Conservation (phyloP, 2,329 filamentous ascomycete species). For the Pseudocercospora eumusae region DNA sequence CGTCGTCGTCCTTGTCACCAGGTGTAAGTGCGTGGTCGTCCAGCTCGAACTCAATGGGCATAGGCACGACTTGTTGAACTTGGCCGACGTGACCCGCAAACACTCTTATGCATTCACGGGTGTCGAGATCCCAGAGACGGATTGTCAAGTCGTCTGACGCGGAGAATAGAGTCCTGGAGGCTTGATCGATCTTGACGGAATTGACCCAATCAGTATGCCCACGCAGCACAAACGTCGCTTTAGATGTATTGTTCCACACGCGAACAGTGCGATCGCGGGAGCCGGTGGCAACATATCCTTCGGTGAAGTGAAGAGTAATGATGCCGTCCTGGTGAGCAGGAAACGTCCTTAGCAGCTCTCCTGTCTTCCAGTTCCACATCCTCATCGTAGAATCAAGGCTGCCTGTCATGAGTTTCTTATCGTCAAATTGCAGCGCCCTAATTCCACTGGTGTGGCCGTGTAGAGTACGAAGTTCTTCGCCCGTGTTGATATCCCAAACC, state of each 20-base stretch:
- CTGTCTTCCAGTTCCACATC: slow-evolving; percentile 96
- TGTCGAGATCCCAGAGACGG: slow-evolving; percentile 90
- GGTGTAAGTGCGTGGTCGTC: slow-evolving; percentile 63
- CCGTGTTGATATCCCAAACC: slow-evolving; percentile 91
- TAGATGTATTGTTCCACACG: slow-evolving; percentile 73
- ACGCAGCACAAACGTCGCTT: slow-evolving; percentile 74
- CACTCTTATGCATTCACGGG: slow-evolving; percentile 69
- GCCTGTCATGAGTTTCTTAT: slow-evolving; percentile 85
- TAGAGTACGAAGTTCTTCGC: slow-evolving; percentile 81
- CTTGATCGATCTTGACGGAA: slow-evolving; percentile 80
- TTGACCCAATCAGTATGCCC: slow-evolving; percentile 97
- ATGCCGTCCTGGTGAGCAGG: slow-evolving; percentile 78
- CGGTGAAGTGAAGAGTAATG: slow-evolving; percentile 83
- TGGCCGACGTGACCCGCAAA: slow-evolving; percentile 93
- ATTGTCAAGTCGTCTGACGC: slow-evolving; percentile 91
- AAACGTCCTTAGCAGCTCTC: slow-evolving; percentile 79
- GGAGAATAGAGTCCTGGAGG: slow-evolving; percentile 75
- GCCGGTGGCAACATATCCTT: slow-evolving; percentile 79
- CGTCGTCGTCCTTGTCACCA: slow-evolving; percentile 56
- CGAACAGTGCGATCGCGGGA: slow-evolving; percentile 88
- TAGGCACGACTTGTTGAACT: slow-evolving; percentile 83
- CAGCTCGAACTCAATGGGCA: slow-evolving; percentile 86
- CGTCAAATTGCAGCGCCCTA: slow-evolving; percentile 88
- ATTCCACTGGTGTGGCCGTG: slow-evolving; percentile 80
- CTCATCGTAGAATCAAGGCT: slow-evolving; percentile 84